Evolutionary conservation across 139 green algal species (phyloP).

Genomic region (Chlamydomonas sphaeroides): DNA sequence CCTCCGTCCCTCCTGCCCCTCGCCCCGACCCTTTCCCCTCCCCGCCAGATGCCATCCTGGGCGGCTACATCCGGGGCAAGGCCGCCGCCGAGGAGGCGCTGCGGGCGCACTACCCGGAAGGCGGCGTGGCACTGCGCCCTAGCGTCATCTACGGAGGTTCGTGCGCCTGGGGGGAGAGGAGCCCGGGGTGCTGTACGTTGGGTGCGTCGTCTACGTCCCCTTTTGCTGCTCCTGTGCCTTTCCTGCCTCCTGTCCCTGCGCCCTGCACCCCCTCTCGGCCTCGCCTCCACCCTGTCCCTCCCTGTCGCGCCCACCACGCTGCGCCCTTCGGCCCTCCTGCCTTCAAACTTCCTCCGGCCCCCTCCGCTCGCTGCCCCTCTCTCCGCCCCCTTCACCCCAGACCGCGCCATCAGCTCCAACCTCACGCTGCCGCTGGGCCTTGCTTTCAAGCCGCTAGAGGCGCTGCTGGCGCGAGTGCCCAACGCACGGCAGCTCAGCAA

Average conservation of each 20-base stretch:
- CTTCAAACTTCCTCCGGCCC: no score
- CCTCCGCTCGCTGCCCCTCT: no score
- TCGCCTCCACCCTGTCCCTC: no score
- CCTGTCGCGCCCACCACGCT: no score
- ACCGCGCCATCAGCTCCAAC: slow-evolving; percentile 55
- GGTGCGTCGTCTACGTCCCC: no score
- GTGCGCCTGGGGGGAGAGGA: slow-evolving; percentile 29
- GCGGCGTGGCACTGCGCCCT: slow-evolving; percentile 80
- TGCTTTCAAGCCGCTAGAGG: slow-evolving; percentile 68
- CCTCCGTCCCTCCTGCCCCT: no score
- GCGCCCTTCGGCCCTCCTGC: no score
- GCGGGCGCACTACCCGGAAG: slow-evolving; percentile 60
- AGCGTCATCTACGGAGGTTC: slow-evolving; percentile 89
- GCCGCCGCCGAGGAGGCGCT: slow-evolving; percentile 77
- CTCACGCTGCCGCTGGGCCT: slow-evolving; percentile 72
- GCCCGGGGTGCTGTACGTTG: no score
- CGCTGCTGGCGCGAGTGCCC: slow-evolving; percentile 63
- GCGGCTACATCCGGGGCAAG: slow-evolving; percentile 88
- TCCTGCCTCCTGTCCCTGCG: no score
- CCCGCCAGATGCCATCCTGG: slow-evolving; percentile 44
- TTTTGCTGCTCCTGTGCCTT: no score
- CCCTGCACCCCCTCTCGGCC: no score
- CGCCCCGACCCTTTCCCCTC: neutral
- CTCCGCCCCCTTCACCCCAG: no score
- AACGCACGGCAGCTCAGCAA: neutral